Conservation (phyloP, 2,329 filamentous ascomycete genomes). For the Fonsecaea multimorphosa region DNA sequence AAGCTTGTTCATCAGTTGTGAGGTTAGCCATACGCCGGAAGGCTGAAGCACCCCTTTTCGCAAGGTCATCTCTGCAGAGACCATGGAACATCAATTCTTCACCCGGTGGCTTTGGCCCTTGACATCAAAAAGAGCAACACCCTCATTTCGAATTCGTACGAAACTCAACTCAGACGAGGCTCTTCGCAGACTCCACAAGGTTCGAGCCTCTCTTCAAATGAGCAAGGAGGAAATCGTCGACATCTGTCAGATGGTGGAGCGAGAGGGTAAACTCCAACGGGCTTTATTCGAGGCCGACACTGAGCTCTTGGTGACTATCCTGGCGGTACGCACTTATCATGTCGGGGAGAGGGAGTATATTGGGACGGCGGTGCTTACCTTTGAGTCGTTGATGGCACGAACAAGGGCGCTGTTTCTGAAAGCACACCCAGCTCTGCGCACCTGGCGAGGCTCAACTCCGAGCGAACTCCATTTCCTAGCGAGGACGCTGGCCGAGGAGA, state of each 20-base stretch:
- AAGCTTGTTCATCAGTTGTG: not conserved
- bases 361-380: slow-evolving; percentile 12
- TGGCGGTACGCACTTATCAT: slow-evolving; percentile 1
- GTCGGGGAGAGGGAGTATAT: slow-evolving; percentile 24
- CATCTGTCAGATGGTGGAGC: slow-evolving; percentile 13
- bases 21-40: not conserved
- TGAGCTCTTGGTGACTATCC: slow-evolving; percentile 10
- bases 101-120: not conserved
- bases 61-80: not conserved
- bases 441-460: not conserved
- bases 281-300: slow-evolving; percentile 5
- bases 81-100: not conserved
- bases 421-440: not conserved
- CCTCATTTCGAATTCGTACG: slow-evolving; percentile 18
- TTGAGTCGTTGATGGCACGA: slow-evolving; percentile 14
- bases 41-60: not conserved
- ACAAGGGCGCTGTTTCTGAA: slow-evolving; percentile 13
- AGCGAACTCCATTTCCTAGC: slow-evolving; percentile 9
- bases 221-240: slow-evolving; percentile 8
- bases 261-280: slow-evolving; percentile 3
- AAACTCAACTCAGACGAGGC: slow-evolving; percentile 27
- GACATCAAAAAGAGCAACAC: not conserved
- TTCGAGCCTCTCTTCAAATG: not conserved
- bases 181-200: slow-evolving; percentile 12
- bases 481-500: not conserved